These are phyloP conservation scores for Cyclotella baltica DNA, from an alignment of 108 stramenopile species.

Conservation along the genomic window DNA sequence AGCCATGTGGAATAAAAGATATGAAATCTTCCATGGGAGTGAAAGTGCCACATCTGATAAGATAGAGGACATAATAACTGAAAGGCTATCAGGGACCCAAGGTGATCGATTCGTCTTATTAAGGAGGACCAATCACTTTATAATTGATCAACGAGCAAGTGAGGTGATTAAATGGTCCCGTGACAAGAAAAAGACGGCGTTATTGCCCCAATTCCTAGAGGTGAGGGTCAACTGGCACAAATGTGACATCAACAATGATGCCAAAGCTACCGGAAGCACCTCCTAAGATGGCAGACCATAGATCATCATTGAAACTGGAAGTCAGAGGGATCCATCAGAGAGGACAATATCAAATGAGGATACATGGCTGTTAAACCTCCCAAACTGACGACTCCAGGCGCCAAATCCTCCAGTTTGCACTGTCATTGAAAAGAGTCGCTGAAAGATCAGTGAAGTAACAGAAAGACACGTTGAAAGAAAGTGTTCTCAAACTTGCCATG, in stretches of 20 bases:
- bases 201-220: too few species aligned
- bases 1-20: too few species aligned
- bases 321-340: slow-evolving; percentile 4
- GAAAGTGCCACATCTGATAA: too few species aligned
- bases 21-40: too few species aligned
- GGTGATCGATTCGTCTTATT: too few species aligned
- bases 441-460: neutral
- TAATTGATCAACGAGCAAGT: too few species aligned
- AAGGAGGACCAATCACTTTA: too few species aligned
- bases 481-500: neutral
- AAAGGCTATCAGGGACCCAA: too few species aligned
- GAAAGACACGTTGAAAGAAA: neutral
- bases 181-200: too few species aligned
- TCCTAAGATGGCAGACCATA: neutral
- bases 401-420: slow-evolving; percentile 7
- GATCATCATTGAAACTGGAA: slow-evolving; percentile 9
- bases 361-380: neutral
- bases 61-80: too few species aligned
- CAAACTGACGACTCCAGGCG: neutral
- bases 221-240: neutral
- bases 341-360: neutral
- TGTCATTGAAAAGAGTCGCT: neutral
- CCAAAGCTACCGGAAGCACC: neutral
- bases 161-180: too few species aligned
- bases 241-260: neutral